These are phyloP conservation scores for Craspedostauros australis DNA, from an alignment of 108 stramenopile species.

Conservation along the genomic window DNA sequence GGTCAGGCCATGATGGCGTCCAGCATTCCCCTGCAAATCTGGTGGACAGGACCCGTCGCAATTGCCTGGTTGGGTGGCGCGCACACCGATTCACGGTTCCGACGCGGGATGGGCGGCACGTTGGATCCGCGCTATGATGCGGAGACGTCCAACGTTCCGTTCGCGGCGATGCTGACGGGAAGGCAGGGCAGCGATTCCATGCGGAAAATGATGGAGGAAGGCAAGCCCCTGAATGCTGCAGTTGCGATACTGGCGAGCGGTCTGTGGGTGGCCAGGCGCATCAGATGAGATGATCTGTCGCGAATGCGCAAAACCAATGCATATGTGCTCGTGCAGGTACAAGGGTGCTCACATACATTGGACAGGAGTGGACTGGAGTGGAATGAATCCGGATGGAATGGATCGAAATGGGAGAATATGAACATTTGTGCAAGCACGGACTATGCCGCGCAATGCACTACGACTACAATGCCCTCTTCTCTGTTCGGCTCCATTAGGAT, in stretches of 20 bases:
- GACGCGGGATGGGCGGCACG: conserved; percentile 75
- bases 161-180: conserved; percentile 66
- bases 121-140: conserved; percentile 46
- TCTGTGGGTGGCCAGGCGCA: conserved; percentile 18
- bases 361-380: no score
- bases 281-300: conserved; percentile 5
- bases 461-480: no score
- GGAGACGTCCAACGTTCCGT: conserved; percentile 77
- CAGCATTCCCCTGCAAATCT: conserved; percentile 47
- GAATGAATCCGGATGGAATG: no score
- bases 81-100: conserved; percentile 76
- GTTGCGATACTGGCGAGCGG: conserved; percentile 44
- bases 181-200: conserved; percentile 40
- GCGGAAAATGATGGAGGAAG: conserved; percentile 37
- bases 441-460: no score
- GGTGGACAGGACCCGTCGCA: conserved; percentile 64
- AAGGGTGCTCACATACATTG: no score
- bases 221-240: conserved; percentile 69
- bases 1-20: conserved; percentile 57
- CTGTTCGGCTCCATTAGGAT: no score
- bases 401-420: no score
- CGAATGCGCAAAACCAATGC: no score
- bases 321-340: no score
- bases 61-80: conserved; percentile 78
- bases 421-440: no score